phyloP scores from a whole-genome alignment of 495 filamentous ascomycete species.

The Tetracladium marchalianum region DNA sequence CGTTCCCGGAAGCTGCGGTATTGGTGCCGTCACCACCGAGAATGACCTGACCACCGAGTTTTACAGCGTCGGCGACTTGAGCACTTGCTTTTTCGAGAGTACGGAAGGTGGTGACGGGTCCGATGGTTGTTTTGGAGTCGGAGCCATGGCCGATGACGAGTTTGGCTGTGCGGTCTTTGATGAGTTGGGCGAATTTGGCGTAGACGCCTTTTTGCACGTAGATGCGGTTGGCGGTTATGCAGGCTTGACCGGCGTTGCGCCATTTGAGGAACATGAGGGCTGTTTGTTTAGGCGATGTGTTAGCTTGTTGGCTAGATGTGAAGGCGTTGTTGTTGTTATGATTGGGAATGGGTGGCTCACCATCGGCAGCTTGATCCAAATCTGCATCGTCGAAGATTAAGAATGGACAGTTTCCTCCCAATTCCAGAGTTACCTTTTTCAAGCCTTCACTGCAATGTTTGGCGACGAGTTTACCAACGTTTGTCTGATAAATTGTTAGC shows the following conservation, averaged over 20 bases:
- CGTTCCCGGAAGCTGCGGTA: not conserved
- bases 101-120: conserved; percentile 54
- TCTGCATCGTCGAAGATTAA: conserved; percentile 68
- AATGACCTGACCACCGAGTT: conserved; percentile 47
- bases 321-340: not conserved
- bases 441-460: conserved; percentile 42
- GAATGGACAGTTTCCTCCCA: conserved; percentile 69
- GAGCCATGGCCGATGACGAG: conserved; percentile 59
- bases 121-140: conserved; percentile 50
- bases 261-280: conserved; percentile 52
- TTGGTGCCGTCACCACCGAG: conserved; percentile 38
- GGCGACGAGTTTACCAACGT: conserved; percentile 54
- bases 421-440: conserved; percentile 64
- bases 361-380: conserved; percentile 48
- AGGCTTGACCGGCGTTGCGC: conserved; percentile 60
- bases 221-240: conserved; percentile 63
- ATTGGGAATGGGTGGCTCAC: conserved; percentile 15
- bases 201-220: conserved; percentile 55
- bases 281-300: not conserved
- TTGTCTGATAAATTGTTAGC: conserved; percentile 24
- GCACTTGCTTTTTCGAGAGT: conserved; percentile 51
- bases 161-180: conserved; percentile 42
- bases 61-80: conserved; percentile 55
- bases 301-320: not conserved
- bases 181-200: conserved; percentile 39